phyloP scores from a whole-genome alignment of 495 filamentous ascomycete genomes.

The Hypoxylon cercidicola region DNA sequence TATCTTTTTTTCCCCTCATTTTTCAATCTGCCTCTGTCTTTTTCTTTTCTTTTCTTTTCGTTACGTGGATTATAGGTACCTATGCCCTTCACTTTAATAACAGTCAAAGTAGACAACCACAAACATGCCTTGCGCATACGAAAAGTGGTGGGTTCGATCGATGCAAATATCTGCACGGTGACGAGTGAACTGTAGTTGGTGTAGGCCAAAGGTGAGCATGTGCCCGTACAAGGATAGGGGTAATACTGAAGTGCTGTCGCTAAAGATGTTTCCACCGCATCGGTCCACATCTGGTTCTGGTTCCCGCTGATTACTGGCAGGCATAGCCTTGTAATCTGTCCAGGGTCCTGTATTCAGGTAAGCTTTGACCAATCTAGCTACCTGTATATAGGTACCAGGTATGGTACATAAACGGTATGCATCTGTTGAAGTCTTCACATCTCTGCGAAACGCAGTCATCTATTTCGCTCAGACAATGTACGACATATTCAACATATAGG shows the following conservation, averaged over 20 bases:
- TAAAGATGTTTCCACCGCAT: conserved; percentile 8
- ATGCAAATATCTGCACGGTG: conserved; percentile 30
- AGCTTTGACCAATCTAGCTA: conserved; percentile 4
- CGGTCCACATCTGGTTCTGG: conserved; percentile 14
- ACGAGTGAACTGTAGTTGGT: conserved; percentile 15
- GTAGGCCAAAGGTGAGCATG: too few species aligned
- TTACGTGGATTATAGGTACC: too few species aligned
- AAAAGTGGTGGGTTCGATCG: conserved; percentile 16
- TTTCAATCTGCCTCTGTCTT: too few species aligned
- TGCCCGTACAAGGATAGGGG: too few species aligned
- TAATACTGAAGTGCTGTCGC: not conserved
- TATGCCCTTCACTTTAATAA: too few species aligned
- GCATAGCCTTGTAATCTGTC: conserved; percentile 20
- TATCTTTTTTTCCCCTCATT: too few species aligned
- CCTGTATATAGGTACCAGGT: not conserved
- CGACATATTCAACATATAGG: too few species aligned
- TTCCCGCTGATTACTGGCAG: conserved; percentile 39
- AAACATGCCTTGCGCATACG: not conserved
- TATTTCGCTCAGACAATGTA: too few species aligned
- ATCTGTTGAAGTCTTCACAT: not conserved
- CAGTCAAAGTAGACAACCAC: too few species aligned
- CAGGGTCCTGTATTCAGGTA: conserved; percentile 2
- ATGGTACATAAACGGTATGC: not conserved
- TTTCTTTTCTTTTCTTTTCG: too few species aligned
- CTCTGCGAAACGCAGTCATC: not conserved